phyloP scores from a whole-genome alignment of 805 yeast species.

The Candida sphagnicola region DNA sequence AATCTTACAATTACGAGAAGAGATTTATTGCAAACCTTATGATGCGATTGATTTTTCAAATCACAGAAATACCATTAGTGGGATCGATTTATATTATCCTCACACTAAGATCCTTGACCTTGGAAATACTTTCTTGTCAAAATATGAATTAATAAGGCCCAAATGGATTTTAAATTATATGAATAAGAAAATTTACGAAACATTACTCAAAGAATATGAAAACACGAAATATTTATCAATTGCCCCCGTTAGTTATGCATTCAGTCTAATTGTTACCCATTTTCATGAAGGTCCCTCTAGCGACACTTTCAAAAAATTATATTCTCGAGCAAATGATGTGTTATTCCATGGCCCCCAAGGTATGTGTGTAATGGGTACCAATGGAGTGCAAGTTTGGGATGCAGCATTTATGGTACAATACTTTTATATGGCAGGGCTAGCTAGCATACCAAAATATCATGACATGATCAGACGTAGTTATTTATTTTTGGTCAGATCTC shows the following conservation, averaged over 20 bases:
- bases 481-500: slow-evolving; percentile 73
- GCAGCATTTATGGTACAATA: slow-evolving; percentile 88
- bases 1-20: slow-evolving; percentile 62
- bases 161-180: slow-evolving; percentile 57
- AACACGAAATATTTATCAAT: slow-evolving; percentile 83
- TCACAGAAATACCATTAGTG: slow-evolving; percentile 83
- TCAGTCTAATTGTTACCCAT: slow-evolving; percentile 70
- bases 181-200: slow-evolving; percentile 51
- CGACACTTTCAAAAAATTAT: slow-evolving; percentile 49
- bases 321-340: slow-evolving; percentile 66
- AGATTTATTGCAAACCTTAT: slow-evolving; percentile 69
- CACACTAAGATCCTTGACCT: slow-evolving; percentile 66
- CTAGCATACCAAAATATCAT: slow-evolving; percentile 61
- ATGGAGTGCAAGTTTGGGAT: slow-evolving; percentile 98
- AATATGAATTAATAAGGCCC: slow-evolving; percentile 76
- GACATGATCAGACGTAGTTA: slow-evolving; percentile 63
- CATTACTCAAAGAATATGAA: slow-evolving; percentile 66
- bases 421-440: slow-evolving; percentile 73
- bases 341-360: slow-evolving; percentile 88
- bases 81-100: slow-evolving; percentile 91
- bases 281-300: slow-evolving; percentile 70
- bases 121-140: slow-evolving; percentile 55
- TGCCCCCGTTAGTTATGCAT: slow-evolving; percentile 91
- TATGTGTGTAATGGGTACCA: slow-evolving; percentile 91
- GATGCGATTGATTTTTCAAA: slow-evolving; percentile 62